A percentile compares a stretch with the other conserved stretches of the same genome.
phyloP scores from a whole-genome alignment of 257 asterid genomes.

The Perilla frutescens region DNA sequence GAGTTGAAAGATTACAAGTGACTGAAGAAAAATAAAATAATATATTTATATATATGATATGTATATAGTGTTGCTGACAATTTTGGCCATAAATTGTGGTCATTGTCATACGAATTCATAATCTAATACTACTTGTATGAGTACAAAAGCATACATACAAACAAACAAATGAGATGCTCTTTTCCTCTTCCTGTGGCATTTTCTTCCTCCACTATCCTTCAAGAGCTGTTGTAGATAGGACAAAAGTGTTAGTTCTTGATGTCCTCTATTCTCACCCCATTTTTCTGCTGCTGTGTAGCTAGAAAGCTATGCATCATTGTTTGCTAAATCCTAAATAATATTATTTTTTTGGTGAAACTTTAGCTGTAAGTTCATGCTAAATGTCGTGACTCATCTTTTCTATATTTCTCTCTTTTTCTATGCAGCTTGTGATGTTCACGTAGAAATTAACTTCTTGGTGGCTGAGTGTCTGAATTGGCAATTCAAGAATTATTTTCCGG shows the following conservation, averaged over 20 bases:
- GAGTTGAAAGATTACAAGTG: conserved; percentile 46
- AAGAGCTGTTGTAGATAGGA: conserved; percentile 42
- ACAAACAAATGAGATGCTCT: conserved; percentile 35
- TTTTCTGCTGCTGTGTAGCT: conserved; percentile 33
- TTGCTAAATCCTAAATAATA: conserved; percentile 20
- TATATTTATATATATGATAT: too few species aligned
- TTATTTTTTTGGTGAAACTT: background rate
- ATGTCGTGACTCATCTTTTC: too few species aligned
- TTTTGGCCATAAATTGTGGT: conserved; percentile 39
- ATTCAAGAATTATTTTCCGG: too few species aligned
- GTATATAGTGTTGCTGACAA: conserved; percentile 1
- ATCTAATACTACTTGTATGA: conserved; percentile 38
- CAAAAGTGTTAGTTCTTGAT: conserved; percentile 31
- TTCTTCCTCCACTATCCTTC: conserved; percentile 44
- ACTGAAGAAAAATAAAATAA: conserved; percentile 29
- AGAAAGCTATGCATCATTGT: conserved; percentile 25
- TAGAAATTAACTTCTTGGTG: too few species aligned
- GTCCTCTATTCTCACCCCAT: conserved; percentile 22
- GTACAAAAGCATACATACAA: conserved; percentile 34
- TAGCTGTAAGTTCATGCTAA: conserved; percentile 10
- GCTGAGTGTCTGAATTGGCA: too few species aligned
- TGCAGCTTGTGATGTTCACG: conserved; percentile 25
- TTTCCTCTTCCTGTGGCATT: conserved; percentile 37
- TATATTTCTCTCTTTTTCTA: background rate
- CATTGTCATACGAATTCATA: conserved; percentile 45